Evolutionary conservation across 805 yeast species (phyloP), one percentile per base, ranked within the genome.

Genomic region (Zygotorulaspora florentina): DNA sequence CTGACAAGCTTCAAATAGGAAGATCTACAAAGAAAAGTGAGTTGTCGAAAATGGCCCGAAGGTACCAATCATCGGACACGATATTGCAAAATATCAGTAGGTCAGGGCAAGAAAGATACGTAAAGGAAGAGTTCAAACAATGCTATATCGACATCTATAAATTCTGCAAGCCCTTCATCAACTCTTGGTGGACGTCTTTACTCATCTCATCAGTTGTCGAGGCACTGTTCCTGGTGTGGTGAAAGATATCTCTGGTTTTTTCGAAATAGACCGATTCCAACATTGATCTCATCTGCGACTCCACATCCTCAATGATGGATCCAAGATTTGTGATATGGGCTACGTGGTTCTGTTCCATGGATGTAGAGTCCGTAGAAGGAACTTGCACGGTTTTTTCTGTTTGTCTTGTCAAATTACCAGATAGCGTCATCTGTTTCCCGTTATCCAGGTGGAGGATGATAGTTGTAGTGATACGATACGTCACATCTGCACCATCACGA

Each of bases 201-300:
- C 56, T 64, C 10, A 43, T 39, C 26, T 53, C 53, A 27, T 55
- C 56, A 4, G 53, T 43, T 8, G 57, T 30, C 13, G 55, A 39
- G 8, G 54, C 53, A 25, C 59, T 40, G 11, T 70, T 75, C 62
- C 88, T 75, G 33, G 83, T 68, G 54, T 84, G 89, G 23, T 85
- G 83, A 38, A 90, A 73, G 40, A 93, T 83, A 61, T 91, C 96
- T 59, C 87, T 81, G 15, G 96, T 87, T 71, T 91, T 91, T 57
- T 95, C 97, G 62, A 91, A 91, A 65, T 91, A 91, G 23, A 91
- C 97, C 52, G 88, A 96, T 65, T 91, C 96, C 52, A 91, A 73
- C 71, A 86, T 72, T 56, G 86, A 87, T 66, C 99, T 79, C 70
- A 91, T 72, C 62, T 85, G 87, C 50, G 84, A 81, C 69, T 91